A percentile compares a stretch with the other conserved stretches of the same genome.
These are phyloP conservation scores for Coemansia sp. DNA, from an alignment of 192 early-diverging fungal species.

Conservation along the genomic window DNA sequence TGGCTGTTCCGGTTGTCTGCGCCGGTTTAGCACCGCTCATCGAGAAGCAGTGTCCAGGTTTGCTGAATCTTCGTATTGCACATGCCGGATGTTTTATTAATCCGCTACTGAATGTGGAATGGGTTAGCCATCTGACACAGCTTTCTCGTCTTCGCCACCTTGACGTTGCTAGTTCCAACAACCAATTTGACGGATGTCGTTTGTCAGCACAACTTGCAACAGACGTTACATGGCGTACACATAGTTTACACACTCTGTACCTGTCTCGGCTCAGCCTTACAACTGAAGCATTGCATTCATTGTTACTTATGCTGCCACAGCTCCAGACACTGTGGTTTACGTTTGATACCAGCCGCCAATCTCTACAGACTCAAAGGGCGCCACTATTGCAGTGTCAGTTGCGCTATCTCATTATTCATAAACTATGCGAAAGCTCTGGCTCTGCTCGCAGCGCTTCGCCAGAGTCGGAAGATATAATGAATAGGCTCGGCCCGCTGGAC, in stretches of 20 bases:
- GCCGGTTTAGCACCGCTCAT: slow-evolving; percentile 26
- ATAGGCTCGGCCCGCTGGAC: background rate
- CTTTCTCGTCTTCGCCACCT: slow-evolving; percentile 20
- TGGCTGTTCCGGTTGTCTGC: slow-evolving; percentile 35
- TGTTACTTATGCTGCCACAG: slow-evolving; percentile 35
- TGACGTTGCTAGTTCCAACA: slow-evolving; percentile 50
- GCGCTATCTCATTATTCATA: slow-evolving; percentile 40
- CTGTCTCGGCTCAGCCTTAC: slow-evolving; percentile 31
- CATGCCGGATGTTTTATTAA: slow-evolving; percentile 33
- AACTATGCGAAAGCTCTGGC: slow-evolving; percentile 6
- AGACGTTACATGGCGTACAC: slow-evolving; percentile 19
- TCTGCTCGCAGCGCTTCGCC: background rate
- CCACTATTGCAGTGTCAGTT: background rate
- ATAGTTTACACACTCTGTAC: slow-evolving; percentile 32
- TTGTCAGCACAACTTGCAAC: slow-evolving; percentile 25
- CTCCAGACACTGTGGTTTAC: slow-evolving; percentile 46
- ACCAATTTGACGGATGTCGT: slow-evolving; percentile 46
- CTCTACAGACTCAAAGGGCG: background rate
- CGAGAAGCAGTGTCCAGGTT: slow-evolving; percentile 17
- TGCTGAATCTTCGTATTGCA: slow-evolving; percentile 20
- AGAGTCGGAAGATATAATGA: background rate
- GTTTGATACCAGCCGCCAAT: slow-evolving; percentile 15
- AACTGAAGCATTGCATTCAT: slow-evolving; percentile 7
- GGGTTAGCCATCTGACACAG: slow-evolving; percentile 25
- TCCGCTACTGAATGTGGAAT: slow-evolving; percentile 27